These are phyloP conservation scores for Daldinia concentrica DNA, from an alignment of 495 filamentous ascomycete genomes.

Conservation along the genomic window DNA sequence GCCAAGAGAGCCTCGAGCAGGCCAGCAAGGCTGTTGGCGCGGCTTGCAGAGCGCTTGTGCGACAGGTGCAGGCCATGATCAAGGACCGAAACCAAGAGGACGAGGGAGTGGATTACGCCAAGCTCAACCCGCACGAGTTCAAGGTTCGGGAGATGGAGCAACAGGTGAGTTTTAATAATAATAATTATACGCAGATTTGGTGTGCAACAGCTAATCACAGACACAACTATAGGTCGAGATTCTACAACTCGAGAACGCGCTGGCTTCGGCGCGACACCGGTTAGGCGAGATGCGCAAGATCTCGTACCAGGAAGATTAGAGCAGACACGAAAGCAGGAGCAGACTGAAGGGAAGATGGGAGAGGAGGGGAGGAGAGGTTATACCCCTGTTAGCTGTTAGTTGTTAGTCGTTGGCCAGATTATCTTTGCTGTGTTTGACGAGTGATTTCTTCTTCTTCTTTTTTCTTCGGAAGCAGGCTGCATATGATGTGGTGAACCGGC, in stretches of 20 bases:
- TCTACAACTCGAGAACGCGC: constrained; percentile 88
- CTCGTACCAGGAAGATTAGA: constrained; percentile 85
- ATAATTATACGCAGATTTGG: background rate
- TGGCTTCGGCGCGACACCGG: constrained; percentile 80
- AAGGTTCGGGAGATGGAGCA: constrained; percentile 99
- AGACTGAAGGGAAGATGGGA: background rate
- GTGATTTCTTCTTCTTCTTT: background rate
- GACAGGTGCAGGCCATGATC: constrained; percentile 95
- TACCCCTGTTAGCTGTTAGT: constrained; percentile 10
- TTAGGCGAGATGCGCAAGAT: constrained; percentile 99
- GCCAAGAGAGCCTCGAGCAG: constrained; percentile 87
- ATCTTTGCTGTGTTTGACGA: background rate
- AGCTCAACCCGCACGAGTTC: constrained; percentile 91
- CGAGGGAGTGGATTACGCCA: constrained; percentile 87
- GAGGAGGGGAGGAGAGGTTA: constrained; percentile 3
- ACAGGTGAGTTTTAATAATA: constrained; percentile 72
- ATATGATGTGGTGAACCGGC: background rate
- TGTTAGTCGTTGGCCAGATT: background rate
- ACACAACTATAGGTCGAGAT: constrained; percentile 77
- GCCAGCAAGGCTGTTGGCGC: constrained; percentile 92
- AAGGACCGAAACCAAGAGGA: constrained; percentile 82
- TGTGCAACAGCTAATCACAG: background rate
- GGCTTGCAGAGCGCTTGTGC: constrained; percentile 85
- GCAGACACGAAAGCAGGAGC: background rate
- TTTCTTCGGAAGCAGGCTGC: background rate